Conservation (phyloP, 345 rosid species). For the Eucalyptus tenuipes region DNA sequence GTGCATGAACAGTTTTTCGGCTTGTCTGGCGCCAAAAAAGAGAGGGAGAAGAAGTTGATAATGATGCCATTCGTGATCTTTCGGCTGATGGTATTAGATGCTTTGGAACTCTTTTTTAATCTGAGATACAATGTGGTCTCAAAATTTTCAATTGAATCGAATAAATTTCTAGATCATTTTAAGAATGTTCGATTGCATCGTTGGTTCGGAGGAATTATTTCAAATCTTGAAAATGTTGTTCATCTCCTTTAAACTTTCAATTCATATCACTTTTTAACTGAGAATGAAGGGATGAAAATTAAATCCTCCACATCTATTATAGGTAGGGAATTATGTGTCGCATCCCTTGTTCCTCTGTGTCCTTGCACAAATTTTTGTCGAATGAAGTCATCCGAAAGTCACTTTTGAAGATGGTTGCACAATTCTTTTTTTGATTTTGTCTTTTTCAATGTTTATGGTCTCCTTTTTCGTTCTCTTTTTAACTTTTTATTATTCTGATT, state of each 20-base stretch:
- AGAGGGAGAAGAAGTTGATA: background rate
- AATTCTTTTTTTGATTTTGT: background rate
- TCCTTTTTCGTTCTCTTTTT: background rate
- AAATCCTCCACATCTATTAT: background rate
- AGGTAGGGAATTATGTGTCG: background rate
- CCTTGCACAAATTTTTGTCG: background rate
- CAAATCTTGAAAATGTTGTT: background rate
- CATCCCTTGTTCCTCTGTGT: background rate
- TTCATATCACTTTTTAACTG: background rate
- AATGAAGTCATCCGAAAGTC: background rate
- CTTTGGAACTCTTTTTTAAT: background rate
- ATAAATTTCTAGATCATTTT: background rate
- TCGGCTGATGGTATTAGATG: background rate
- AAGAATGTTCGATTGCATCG: background rate
- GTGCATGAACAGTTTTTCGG: background rate
- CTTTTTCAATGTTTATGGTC: background rate
- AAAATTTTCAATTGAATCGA: background rate
- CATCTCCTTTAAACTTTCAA: background rate
- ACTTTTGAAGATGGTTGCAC: background rate
- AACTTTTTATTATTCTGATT: background rate
- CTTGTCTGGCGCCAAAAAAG: background rate
- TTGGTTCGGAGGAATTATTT: background rate
- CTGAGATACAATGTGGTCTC: rapidly evolving
- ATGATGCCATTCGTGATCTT: background rate
- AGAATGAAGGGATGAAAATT: background rate